Evolutionary conservation across 768 basidiomycete genomes (phyloP).

Genomic region (Lactarius hatsudake): DNA sequence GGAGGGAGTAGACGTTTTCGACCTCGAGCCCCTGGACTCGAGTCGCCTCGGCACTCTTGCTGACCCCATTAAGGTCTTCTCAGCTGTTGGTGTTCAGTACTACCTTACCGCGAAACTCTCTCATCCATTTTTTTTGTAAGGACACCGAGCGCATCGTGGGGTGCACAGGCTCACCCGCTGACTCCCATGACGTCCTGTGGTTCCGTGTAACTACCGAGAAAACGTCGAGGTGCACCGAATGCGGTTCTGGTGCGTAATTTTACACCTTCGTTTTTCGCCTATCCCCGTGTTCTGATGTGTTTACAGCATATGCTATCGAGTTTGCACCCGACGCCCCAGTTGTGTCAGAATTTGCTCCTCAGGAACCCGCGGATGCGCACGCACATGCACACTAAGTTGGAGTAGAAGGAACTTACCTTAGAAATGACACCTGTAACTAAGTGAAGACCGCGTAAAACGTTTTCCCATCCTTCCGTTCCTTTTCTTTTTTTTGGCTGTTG

Average conservation of each 20-base stretch:
- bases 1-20: conserved; percentile 88
- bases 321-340: conserved; percentile 13
- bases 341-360: conserved; percentile 25
- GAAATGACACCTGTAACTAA: conserved; percentile 20
- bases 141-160: conserved; percentile 83
- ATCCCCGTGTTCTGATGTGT: conserved; percentile 7
- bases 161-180: conserved; percentile 92
- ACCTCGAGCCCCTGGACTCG: conserved; percentile 79
- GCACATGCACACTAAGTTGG: conserved; percentile 14
- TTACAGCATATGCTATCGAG: conserved; percentile 69
- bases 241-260: conserved; percentile 76
- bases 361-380: conserved; percentile 23
- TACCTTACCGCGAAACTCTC: neutral
- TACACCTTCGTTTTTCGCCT: neutral
- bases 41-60: conserved; percentile 83
- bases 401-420: conserved; percentile 5
- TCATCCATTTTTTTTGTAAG: conserved; percentile 44
- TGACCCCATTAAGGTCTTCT: conserved; percentile 84
- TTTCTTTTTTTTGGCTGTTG: neutral
- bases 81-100: conserved; percentile 58
- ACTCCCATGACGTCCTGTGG: conserved; percentile 94
- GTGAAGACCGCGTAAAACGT: conserved; percentile 1
- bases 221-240: conserved; percentile 83
- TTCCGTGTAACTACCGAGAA: conserved; percentile 64
- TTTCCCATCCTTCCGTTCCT: neutral